phyloP scores from a whole-genome alignment of 331 rosid species.

The Malus hybrid region DNA sequence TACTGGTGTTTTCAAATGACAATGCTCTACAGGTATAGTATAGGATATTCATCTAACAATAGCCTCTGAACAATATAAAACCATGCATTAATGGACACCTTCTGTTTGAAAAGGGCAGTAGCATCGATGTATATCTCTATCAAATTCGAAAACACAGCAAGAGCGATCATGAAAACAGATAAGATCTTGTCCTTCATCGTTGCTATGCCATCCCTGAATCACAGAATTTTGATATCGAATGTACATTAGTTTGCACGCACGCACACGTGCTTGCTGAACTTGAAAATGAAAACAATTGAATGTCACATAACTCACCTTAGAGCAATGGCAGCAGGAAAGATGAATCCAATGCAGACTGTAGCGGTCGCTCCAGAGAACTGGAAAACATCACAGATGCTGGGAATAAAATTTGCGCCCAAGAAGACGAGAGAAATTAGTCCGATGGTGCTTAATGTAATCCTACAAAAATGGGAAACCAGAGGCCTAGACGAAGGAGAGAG shows the following conservation, averaged over 20 bases:
- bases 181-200: conserved; percentile 45
- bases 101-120: conserved; percentile 21
- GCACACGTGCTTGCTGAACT: background rate
- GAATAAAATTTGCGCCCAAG: conserved; percentile 56
- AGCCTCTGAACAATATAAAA: background rate
- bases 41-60: background rate
- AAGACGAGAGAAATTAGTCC: conserved; percentile 40
- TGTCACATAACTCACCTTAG: conserved; percentile 33
- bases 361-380: conserved; percentile 76
- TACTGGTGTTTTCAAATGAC: background rate
- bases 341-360: conserved; percentile 58
- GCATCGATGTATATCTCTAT: conserved; percentile 55
- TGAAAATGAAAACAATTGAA: background rate
- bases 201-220: conserved; percentile 55
- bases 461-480: conserved; percentile 18
- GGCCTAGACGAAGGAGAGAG: conserved; percentile 47
- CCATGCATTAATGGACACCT: background rate
- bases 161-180: conserved; percentile 49
- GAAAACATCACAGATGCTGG: conserved; percentile 63
- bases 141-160: conserved; percentile 49
- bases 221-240: conserved; percentile 5
- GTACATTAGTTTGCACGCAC: no score
- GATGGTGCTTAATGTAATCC: conserved; percentile 35
- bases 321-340: conserved; percentile 67
- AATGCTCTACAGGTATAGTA: background rate